Base-by-base conservation (phyloP, 164 flowering plant species). In the Vitis riparia region DNA sequence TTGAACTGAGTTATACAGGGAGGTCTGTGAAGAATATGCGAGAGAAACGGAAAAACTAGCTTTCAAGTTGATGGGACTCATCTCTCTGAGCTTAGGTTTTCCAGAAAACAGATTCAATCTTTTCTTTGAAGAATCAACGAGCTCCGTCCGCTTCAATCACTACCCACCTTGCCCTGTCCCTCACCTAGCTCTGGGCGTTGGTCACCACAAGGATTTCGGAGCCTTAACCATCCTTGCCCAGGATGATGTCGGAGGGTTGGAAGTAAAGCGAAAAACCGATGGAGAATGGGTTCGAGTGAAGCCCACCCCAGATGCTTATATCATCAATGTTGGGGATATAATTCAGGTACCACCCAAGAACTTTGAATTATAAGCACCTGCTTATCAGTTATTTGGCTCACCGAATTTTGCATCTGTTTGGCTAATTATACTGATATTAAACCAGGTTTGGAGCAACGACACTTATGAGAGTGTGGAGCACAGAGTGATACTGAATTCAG, bases 121-220 rank as follows among this genome's bases (percentile, higher is more conserved):
- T 16, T 81, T 70, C 69, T 76, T 78, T 67, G 59, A 76, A 10
- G 80, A 78, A 9, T 81, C 74, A 37, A 78, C 77, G n/a, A 75
- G 65, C 68, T 75, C 71, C 30, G 9, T 75, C 7, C 60, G 89
- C 49, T 69, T 85, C 53, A 83, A 83, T 64, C 67, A 80, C 84
- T 86, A 86, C 58, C 87, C 86, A 1, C 76, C 80, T 11, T 84
- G 89, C 73, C 89, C 87, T 3, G n/a, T 23, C 11, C 86, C 87
- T 16, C 59, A 82, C 63, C 72, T 84, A 5, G 83, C 80, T 9
- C 82, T 84, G 3, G 87, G 89, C 0, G 80, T 86, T 11, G 85
- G 81, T 30, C 78, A 76, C 10, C 85, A 79, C 73, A 82, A 79
- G 68, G 85, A 82, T 51, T 66, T 69, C 11, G 81, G 79, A 0